These are phyloP conservation scores for Microbotryum scabiosae DNA, from an alignment of 1,284 basidiomycete species.

Conservation along the genomic window DNA sequence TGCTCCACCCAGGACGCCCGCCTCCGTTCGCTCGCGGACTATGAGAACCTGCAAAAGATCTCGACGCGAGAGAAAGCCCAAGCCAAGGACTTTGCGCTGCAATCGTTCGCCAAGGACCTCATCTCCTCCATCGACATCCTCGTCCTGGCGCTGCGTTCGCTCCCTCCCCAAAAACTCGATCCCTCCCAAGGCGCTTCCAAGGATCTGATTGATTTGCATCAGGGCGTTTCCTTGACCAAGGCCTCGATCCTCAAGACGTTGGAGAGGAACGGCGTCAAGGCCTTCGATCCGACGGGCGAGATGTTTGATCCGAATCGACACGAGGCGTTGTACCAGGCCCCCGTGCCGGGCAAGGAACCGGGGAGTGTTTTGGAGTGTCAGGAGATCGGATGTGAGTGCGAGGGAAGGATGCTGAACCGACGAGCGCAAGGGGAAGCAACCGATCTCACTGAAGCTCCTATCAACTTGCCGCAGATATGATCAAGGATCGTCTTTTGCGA, in stretches of 20 bases:
- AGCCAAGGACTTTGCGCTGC: slow-evolving; percentile 86
- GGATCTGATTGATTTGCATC: slow-evolving; percentile 59
- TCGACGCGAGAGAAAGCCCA: slow-evolving; percentile 82
- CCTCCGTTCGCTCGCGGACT: slow-evolving; percentile 57
- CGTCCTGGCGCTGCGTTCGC: slow-evolving; percentile 69
- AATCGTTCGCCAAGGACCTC: slow-evolving; percentile 79
- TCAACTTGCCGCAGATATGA: slow-evolving; percentile 48
- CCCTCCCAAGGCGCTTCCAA: slow-evolving; percentile 46
- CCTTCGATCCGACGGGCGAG: slow-evolving; percentile 85
- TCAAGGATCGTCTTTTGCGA: slow-evolving; percentile 82
- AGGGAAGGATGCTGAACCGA: background rate
- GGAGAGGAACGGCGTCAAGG: slow-evolving; percentile 80
- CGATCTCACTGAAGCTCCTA: background rate
- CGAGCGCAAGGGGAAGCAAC: too few relatives aligned
- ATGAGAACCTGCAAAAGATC: slow-evolving; percentile 87
- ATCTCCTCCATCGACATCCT: slow-evolving; percentile 90
- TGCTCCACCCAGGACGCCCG: slow-evolving; percentile 30
- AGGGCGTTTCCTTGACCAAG: slow-evolving; percentile 86
- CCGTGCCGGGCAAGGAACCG: slow-evolving; percentile 73
- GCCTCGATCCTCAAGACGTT: slow-evolving; percentile 82
- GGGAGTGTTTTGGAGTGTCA: slow-evolving; percentile 86
- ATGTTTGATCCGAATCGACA: slow-evolving; percentile 89
- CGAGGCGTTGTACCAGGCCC: slow-evolving; percentile 90
- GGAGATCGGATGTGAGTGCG: slow-evolving; percentile 60
- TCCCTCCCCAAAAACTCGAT: slow-evolving; percentile 51